Evolutionary conservation across 441 rosid species (phyloP), one percentile per base, ranked within the genome.

Genomic region (Arabidopsis lyrata): DNA sequence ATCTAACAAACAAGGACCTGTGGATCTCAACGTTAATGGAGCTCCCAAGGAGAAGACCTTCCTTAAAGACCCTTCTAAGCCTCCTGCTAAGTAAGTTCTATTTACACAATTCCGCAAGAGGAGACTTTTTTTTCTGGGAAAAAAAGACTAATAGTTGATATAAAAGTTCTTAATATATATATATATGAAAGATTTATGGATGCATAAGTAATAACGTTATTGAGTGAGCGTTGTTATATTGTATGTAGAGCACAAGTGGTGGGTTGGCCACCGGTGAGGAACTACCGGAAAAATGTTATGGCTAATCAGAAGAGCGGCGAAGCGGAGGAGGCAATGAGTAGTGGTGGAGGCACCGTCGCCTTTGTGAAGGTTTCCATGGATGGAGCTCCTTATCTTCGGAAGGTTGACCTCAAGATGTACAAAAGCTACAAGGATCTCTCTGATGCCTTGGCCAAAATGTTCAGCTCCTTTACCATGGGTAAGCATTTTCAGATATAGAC

Each of bases 251-350:
- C 90, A 32, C 97, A 93, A 77, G 94, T 93, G 14, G 90, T 93
- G 64, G 98, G 98, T 47, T 93, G 98, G 98, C 98, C 98, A 49
- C 97, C 98, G 14, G 98, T 93, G 68, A 80, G 98, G 72, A 85
- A 90, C 15, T 93, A 86, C 86, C 77, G 97, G 79, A 93, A 88
- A 89, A 93, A 86, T 78, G 70, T 84, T 38, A 85, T 91, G 88
- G 82, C 91, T 58, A 49, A 34, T 15, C 87, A 91, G 68, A 90
- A 87, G 80, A 83, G 42, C 57, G 70, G 68, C 52, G 68, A 65
- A 0, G 83, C 80, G 42, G 94, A 80, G 66, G 74, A 66, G 47
- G 85, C 75, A 66, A 50, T 42, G 35, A 75, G 49, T 32, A 47
- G 39, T 7, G 18, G 62, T 14, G 59, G 66, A 56, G 77, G 66